Conservation (phyloP, 352 stramenopile species). For the Peronospora belbahrii region DNA sequence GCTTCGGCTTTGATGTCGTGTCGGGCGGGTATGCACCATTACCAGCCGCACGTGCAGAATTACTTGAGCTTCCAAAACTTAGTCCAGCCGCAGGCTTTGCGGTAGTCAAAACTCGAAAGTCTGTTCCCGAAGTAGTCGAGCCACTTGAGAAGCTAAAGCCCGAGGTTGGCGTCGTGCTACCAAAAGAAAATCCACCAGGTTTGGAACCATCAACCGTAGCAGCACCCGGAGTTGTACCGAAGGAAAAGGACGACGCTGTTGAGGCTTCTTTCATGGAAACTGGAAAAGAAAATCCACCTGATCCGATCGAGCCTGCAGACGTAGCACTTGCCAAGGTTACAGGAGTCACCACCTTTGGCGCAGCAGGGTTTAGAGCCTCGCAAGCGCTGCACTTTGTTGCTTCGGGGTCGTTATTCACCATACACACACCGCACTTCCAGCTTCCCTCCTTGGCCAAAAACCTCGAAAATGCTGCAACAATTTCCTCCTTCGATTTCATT, state of each 20-base stretch:
- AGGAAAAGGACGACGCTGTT: conserved; percentile 36
- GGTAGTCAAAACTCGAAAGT: conserved; percentile 16
- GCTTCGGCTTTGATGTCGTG: conserved; percentile 20
- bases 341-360: conserved; percentile 23
- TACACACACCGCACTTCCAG: conserved; percentile 53
- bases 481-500: conserved; percentile 54
- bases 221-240: conserved; percentile 13
- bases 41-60: background rate
- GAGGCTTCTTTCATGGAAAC: conserved; percentile 5
- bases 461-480: conserved; percentile 38
- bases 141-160: conserved; percentile 6
- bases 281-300: conserved; percentile 35
- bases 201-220: conserved; percentile 1
- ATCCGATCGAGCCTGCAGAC: conserved; percentile 29
- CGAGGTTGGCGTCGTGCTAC: background rate
- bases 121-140: conserved; percentile 2
- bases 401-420: conserved; percentile 35
- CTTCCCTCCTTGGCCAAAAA: conserved; percentile 42
- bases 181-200: conserved; percentile 25
- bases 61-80: background rate
- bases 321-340: conserved; percentile 12
- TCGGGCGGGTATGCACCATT: conserved; percentile 27
- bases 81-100: conserved; percentile 9
- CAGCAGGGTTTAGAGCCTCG: conserved; percentile 40
- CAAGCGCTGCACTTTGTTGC: conserved; percentile 40